Evolutionary conservation across 208 protist genomes (phyloP), one percentile per base, ranked within the genome.

Genomic region (Trypanosoma cruzi): DNA sequence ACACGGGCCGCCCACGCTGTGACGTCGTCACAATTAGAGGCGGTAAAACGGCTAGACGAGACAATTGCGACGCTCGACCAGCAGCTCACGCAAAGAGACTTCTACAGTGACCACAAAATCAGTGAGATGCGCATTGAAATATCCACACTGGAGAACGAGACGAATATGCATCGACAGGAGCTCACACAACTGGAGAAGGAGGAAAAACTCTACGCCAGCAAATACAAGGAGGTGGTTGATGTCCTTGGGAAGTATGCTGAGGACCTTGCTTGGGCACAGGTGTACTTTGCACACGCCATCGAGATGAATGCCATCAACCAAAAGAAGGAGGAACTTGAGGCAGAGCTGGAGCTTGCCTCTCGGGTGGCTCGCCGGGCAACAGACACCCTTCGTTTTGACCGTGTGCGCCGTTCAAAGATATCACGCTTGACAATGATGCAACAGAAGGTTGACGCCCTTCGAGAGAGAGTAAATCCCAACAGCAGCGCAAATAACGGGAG

Each of bases 91-190:
- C 86, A 89, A 53, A 75, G 72, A 28, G 81, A 92, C 31, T 73
- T 92, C 65, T 71, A 84, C 60, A 77, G 64, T 52, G 80, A 75
- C 36, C 89, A 89, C 40, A 79, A 73, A 52, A 85, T 93, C 26
- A 82, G 79, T 40, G 84, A 86, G 65, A 92, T 95, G 64, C 80
- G 85, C 22, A 69, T 91, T 20, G 85, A 95, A 64, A 84, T 92
- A 48, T 78, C 85, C 48, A 62, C 86, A 6, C 72, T 91, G 13
- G 85, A 92, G 79, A 82, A 78, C 22, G 78, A 76, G 61, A 67
- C 73, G 16, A 75, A 72, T 58, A 83, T 80, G 40, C 85, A 78
- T 18, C 64, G 71, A 55, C 80, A 85, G 68, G 85, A 95, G 71
- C 42, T 88, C 20, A 65, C 79, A 56, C 75, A 76, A 50, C 50